A percentile compares a stretch with the other conserved stretches of the same genome.
These are phyloP conservation scores for Fistulifera solaris DNA, from an alignment of 108 stramenopile species.

Conservation along the genomic window DNA sequence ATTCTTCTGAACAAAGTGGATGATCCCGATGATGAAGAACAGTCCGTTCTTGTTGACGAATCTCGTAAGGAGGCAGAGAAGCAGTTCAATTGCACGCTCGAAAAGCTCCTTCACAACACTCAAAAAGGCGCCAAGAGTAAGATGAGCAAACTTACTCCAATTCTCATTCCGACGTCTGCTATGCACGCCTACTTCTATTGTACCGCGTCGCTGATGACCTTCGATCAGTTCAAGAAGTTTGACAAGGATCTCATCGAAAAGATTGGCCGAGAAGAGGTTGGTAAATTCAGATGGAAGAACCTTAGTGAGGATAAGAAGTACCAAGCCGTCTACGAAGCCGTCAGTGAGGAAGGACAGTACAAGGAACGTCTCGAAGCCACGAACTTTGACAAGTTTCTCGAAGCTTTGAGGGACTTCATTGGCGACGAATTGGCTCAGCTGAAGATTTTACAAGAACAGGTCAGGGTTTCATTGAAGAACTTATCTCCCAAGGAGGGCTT, in stretches of 20 bases:
- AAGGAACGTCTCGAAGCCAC: constrained; percentile 15
- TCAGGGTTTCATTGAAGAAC: neutral
- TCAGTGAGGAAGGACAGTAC: constrained; percentile 14
- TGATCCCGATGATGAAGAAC: constrained; percentile 14
- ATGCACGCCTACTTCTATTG: constrained; percentile 22
- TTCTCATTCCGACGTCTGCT: constrained; percentile 18
- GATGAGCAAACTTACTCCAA: neutral
- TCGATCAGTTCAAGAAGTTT: constrained; percentile 20
- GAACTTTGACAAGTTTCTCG: constrained; percentile 20
- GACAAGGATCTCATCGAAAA: constrained; percentile 14
- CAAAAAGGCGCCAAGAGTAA: neutral
- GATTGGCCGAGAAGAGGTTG: constrained; percentile 17
- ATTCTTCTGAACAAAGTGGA: constrained; percentile 24
- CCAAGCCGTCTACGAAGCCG: constrained; percentile 10
- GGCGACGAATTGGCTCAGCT: constrained; percentile 17
- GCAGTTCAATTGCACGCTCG: constrained; percentile 4
- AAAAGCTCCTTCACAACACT: neutral
- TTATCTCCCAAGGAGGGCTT: neutral
- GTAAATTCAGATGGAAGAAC: constrained; percentile 13
- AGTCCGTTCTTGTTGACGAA: constrained; percentile 6
- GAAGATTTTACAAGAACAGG: constrained; percentile 15
- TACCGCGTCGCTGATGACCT: constrained; percentile 7
- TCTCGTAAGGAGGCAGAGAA: constrained; percentile 4
- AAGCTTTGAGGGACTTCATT: constrained; percentile 3
- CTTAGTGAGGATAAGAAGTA: constrained; percentile 5